These are phyloP conservation scores for Tinospora cordifolia DNA, from an alignment of 164 flowering plant species.

Conservation along the genomic window DNA sequence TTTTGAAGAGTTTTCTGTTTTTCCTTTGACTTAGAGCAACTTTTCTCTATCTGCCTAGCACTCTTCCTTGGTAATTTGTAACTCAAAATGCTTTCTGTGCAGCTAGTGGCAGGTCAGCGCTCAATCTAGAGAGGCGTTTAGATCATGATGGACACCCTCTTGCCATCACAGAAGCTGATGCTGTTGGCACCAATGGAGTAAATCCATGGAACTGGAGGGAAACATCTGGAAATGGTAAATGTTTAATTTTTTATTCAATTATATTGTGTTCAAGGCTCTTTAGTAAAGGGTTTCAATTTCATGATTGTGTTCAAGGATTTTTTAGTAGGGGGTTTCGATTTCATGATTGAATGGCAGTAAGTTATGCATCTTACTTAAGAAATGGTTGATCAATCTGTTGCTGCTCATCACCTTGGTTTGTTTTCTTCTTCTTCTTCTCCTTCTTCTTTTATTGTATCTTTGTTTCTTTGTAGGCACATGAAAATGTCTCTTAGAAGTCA, in stretches of 20 bases:
- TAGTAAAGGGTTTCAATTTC: neutral
- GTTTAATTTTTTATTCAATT: neutral
- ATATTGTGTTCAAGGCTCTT: neutral
- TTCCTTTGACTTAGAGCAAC: too few species aligned
- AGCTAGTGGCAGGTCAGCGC: conserved; percentile 43
- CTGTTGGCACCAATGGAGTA: conserved; percentile 49
- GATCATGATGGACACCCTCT: conserved; percentile 74
- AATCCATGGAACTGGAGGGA: conserved; percentile 77
- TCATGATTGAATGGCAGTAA: neutral
- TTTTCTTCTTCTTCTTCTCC: too few species aligned
- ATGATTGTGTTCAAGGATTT: too few species aligned
- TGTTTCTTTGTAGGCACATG: too few species aligned
- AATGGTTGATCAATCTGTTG: too few species aligned
- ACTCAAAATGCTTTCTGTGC: conserved; percentile 8
- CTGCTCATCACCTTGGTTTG: too few species aligned
- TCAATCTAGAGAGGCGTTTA: conserved; percentile 51
- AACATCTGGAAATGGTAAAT: conserved; percentile 51
- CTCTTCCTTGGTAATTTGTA: neutral
- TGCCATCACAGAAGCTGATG: conserved; percentile 58
- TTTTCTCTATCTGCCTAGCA: neutral
- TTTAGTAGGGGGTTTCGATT: neutral
- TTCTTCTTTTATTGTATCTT: too few species aligned
- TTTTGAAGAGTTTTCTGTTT: neutral
- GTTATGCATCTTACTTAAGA: too few species aligned
- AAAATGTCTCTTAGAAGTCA: too few species aligned